Percentiles rank a stretch among this genome's conserved stretches.
Evolutionary conservation across 140 eudicot species (phyloP).

Genomic region (Senecio squalidus): DNA sequence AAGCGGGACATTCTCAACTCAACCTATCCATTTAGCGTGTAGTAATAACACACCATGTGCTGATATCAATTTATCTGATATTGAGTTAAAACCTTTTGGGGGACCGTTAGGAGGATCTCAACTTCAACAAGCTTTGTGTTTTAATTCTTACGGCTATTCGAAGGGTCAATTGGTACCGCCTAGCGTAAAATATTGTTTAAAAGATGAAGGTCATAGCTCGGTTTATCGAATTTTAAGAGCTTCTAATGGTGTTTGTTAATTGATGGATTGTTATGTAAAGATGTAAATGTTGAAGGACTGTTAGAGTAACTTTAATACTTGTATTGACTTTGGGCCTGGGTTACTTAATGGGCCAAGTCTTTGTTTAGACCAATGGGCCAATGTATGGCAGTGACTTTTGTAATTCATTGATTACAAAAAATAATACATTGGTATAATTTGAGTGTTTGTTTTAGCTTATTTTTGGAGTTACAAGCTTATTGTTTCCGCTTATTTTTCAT

Average conservation of each 20-base stretch:
- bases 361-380: conserved; percentile 18
- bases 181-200: conserved; percentile 60
- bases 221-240: conserved; percentile 33
- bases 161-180: conserved; percentile 50
- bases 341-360: conserved; percentile 25
- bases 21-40: conserved; percentile 75
- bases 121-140: conserved; percentile 46
- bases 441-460: too few species aligned
- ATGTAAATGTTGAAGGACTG: conserved; percentile 26
- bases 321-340: conserved; percentile 31
- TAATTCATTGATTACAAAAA: not conserved
- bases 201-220: conserved; percentile 34
- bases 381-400: not conserved
- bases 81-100: conserved; percentile 46
- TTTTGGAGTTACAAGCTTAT: too few species aligned
- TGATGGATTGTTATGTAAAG: not conserved
- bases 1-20: conserved; percentile 49
- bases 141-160: conserved; percentile 65
- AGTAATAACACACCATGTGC: conserved; percentile 49
- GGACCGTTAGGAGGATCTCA: conserved; percentile 31
- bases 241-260: conserved; percentile 34
- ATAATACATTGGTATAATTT: not conserved
- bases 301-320: conserved; percentile 2
- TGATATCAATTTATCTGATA: conserved; percentile 33
- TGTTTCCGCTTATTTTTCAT: too few species aligned